Evolutionary conservation across 306 rosid species (phyloP).

Genomic region (Cyclanthera cordifolia): DNA sequence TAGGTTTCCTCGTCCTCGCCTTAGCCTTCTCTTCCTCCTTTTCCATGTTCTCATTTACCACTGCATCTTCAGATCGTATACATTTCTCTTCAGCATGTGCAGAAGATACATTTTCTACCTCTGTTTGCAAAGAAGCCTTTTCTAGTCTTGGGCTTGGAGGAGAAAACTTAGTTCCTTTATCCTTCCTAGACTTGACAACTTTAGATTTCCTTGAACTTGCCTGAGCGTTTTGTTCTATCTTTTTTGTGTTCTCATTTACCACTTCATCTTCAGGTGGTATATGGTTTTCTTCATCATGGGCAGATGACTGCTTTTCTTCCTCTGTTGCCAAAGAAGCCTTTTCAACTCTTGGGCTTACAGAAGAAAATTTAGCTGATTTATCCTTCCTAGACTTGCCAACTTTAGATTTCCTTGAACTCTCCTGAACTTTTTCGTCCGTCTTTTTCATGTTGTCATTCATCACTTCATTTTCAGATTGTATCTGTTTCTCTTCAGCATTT

Average conservation of each 20-base stretch:
- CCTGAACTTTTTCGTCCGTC: constrained; percentile 12
- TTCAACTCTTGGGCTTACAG: background rate
- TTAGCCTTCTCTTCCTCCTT: background rate
- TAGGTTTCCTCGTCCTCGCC: constrained; percentile 2
- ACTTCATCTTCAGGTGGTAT: constrained; percentile 22
- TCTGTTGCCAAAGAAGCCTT: constrained; percentile 9
- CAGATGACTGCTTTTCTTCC: constrained; percentile 23
- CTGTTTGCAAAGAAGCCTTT: constrained; percentile 4
- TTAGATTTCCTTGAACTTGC: background rate
- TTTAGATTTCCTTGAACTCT: background rate
- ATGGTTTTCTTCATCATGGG: constrained; percentile 19
- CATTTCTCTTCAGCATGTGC: constrained; percentile 20
- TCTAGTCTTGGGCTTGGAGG: background rate
- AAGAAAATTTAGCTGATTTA: background rate
- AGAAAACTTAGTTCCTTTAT: background rate
- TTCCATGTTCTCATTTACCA: background rate
- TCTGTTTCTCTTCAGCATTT: constrained; percentile 21
- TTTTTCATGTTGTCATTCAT: background rate
- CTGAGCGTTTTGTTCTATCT: constrained; percentile 8
- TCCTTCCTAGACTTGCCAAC: background rate
- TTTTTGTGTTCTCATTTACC: background rate
- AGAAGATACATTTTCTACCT: constrained; percentile 23
- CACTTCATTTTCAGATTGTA: constrained; percentile 18
- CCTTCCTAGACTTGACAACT: constrained; percentile 4
- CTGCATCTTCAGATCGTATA: constrained; percentile 22